Conservation (phyloP, 257 asterid genomes). For the Solanum virginianum region DNA sequence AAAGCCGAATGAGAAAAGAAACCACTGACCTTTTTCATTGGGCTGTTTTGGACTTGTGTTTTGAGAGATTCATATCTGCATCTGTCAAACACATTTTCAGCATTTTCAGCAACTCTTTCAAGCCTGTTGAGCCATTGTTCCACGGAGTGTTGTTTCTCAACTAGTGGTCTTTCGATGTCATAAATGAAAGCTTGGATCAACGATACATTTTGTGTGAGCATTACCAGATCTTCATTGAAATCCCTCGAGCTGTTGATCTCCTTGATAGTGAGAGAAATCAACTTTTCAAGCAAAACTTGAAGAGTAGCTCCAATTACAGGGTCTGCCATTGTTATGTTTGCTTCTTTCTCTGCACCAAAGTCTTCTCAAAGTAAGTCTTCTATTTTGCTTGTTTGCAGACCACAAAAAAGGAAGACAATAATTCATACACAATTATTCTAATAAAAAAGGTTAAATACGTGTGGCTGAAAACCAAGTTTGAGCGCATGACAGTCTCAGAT, state of each 20-base stretch:
- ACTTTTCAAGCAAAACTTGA: not conserved
- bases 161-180: not conserved
- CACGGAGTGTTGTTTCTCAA: not conserved
- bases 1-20: not conserved
- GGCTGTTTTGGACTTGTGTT: not conserved
- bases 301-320: not conserved
- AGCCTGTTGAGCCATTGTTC: slow-evolving; percentile 1
- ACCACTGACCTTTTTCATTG: not conserved
- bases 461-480: too few relatives aligned
- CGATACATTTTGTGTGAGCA: not conserved
- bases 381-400: not conserved
- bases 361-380: not conserved
- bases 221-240: not conserved
- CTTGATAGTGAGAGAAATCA: not conserved
- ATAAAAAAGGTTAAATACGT: too few relatives aligned
- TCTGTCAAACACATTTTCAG: slow-evolving; percentile 6
- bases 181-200: not conserved
- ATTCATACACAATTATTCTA: not conserved
- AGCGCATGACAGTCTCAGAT: too few relatives aligned
- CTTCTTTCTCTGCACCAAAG: not conserved
- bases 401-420: not conserved
- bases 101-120: not conserved
- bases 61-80: slow-evolving; percentile 3
- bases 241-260: not conserved
- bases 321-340: not conserved